Evolutionary conservation across 345 rosid species (phyloP).

Genomic region (Lenwebbia sp.): DNA sequence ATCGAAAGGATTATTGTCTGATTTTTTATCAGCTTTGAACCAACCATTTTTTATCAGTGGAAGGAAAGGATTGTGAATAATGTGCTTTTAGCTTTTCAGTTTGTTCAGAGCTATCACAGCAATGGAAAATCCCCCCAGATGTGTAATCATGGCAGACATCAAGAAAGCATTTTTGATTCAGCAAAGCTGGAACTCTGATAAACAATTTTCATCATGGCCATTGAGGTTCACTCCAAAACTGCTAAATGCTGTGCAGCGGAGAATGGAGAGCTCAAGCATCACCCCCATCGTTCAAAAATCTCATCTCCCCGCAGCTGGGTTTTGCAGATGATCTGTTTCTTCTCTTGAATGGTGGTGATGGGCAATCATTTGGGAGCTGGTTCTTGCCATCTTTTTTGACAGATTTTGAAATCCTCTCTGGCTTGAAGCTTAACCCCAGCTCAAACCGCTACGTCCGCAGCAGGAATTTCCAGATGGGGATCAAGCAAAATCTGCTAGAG

Average conservation of each 20-base stretch:
- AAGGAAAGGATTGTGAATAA: not conserved
- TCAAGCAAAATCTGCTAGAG: not conserved
- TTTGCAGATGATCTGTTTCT: not conserved
- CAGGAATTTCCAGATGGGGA: not conserved
- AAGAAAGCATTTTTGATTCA: not conserved
- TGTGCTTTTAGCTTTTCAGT: not conserved
- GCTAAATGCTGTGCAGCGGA: not conserved
- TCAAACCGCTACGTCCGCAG: not conserved
- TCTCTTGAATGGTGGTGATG: not conserved
- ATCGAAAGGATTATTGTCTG: not conserved
- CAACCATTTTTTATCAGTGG: not conserved
- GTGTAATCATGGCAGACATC: not conserved
- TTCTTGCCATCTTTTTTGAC: not conserved
- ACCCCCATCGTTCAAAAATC: not conserved
- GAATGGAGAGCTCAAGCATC: not conserved
- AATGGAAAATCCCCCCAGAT: not conserved
- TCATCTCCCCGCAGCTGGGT: not conserved
- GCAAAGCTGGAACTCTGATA: not conserved
- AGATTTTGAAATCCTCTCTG: not conserved
- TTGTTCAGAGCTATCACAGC: not conserved
- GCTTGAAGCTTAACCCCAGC: not conserved
- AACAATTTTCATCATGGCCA: not conserved
- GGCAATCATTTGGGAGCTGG: not conserved
- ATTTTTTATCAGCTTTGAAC: not conserved
- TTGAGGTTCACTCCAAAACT: not conserved